A percentile compares a stretch with the other conserved stretches of the same genome.
Evolutionary conservation across 1,284 basidiomycete species (phyloP).

Genomic region (Austroboletus niveus): DNA sequence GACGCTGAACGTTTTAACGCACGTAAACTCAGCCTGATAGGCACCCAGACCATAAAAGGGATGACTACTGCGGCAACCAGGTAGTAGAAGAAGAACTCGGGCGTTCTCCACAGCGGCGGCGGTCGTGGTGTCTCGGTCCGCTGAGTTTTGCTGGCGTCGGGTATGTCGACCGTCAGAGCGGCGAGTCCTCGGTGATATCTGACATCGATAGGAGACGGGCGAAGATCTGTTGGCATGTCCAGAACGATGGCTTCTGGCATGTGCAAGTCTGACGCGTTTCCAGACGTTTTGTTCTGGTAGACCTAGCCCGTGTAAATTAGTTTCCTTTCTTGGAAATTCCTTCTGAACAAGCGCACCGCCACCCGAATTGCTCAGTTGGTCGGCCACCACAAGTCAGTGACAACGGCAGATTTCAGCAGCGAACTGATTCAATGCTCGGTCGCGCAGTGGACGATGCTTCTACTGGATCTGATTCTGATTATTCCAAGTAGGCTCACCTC

Average conservation of each 20-base stretch:
- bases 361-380: background rate
- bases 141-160: constrained; percentile 35
- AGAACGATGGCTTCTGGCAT: constrained; percentile 29
- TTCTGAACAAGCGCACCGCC: constrained; percentile 11
- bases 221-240: constrained; percentile 35
- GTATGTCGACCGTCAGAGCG: constrained; percentile 48
- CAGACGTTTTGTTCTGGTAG: too few species aligned
- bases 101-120: constrained; percentile 71
- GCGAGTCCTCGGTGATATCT: constrained; percentile 33
- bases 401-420: constrained; percentile 9
- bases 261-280: background rate
- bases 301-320: constrained; percentile 8
- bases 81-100: constrained; percentile 83
- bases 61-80: constrained; percentile 62
- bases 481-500: constrained; percentile 66
- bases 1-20: constrained; percentile 32
- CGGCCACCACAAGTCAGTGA: constrained; percentile 24
- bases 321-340: constrained; percentile 7
- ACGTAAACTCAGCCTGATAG: constrained; percentile 76
- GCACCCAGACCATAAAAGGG: constrained; percentile 80
- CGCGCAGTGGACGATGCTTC: constrained; percentile 79
- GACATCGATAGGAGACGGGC: background rate
- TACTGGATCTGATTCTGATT: constrained; percentile 85
- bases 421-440: constrained; percentile 34
- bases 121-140: constrained; percentile 26